phyloP scores from a whole-genome alignment of 495 filamentous ascomycete genomes.

The Lineolata rhizophorae region DNA sequence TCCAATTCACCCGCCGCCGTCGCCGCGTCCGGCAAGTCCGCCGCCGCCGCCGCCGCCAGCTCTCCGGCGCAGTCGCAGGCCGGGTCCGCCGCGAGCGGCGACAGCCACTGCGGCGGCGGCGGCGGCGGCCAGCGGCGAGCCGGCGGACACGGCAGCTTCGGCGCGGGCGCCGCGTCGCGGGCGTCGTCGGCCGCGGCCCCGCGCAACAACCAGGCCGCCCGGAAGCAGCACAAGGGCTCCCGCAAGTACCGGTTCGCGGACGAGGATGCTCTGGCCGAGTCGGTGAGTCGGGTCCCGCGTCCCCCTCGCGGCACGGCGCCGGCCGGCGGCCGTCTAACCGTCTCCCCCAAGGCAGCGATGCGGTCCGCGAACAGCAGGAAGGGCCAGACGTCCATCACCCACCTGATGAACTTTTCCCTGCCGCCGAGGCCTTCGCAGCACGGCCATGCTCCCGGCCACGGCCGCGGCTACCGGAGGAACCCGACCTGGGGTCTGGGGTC shows the following conservation, averaged over 20 bases:
- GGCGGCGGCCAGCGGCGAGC: conserved; percentile 33
- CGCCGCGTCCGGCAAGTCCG: no score
- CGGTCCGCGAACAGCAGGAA: conserved; percentile 65
- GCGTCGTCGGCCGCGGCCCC: conserved; percentile 25
- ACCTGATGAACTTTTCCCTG: conserved; percentile 77
- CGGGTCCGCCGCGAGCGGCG: conserved; percentile 11
- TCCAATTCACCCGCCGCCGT: no score
- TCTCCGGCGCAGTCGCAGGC: conserved; percentile 16
- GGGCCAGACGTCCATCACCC: conserved; percentile 90
- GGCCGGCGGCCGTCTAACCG: conserved; percentile 8
- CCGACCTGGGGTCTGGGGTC: conserved; percentile 74
- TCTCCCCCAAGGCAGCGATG: conserved; percentile 40
- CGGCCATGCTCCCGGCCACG: conserved; percentile 27
- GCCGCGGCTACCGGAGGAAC: conserved; percentile 33
- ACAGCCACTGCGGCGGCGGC: no score
- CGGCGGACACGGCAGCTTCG: conserved; percentile 40
- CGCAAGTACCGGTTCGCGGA: conserved; percentile 30
- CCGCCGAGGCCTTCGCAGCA: conserved; percentile 51
- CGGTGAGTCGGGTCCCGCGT: conserved; percentile 27
- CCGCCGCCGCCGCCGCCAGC: no score
- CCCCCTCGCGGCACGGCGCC: conserved; percentile 1
- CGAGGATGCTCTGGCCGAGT: conserved; percentile 71
- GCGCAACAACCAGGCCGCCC: conserved; percentile 49
- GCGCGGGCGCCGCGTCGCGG: conserved; percentile 24
- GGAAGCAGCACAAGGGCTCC: conserved; percentile 50